Base-by-base conservation (phyloP, 1,284 basidiomycete genomes). In the Moesziomyces sp. region DNA sequence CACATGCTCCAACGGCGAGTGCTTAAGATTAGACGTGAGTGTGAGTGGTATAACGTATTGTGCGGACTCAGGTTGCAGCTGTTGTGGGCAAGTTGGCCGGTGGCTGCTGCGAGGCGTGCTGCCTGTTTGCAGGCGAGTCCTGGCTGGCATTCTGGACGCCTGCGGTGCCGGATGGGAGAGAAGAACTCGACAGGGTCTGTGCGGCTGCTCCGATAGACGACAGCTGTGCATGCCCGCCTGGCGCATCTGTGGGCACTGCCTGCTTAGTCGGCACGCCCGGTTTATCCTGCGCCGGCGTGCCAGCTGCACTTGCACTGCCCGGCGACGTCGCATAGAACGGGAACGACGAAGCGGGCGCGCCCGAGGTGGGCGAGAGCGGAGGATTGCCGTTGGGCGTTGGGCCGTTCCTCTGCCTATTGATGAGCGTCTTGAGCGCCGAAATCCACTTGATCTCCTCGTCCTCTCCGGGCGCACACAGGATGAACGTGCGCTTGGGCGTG, bases 381-480 rank as follows among this genome's bases (percentile, higher is more conserved):
- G 60, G 54, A 28, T 48, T 56, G 1, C 21, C 43, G 23, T 59
- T 57, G 3, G 70, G 70, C 9, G 65, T 69, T 35, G 60, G 65
- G 0, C 51, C 71, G 33, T 61, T 75, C 21, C 78, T 60, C 55
- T 74, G 76, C 18, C 78, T 52, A 16, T 68, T 91, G 74, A 98
- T 90, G 78, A 98, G 87, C 72, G 94, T 94, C 56, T 93, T 90
- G 48, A 99, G 89, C 10, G 95, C 94, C 47, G 93, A 93, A 45
- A 99, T 87, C 97, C 97, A 99, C 84, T 92, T 93, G 85, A 99
- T 97, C 86, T 99, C 97, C 78, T 99, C 96, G 78, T 98, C 97
- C 85, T 99, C 97, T 59, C 89, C 91, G 4, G 97, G 96, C 11
- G 96, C 97, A 79, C 94, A 97, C 21, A 98, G 87, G 61, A 97